These are phyloP conservation scores for Phanerodontia chrysosporium DNA, from an alignment of 768 basidiomycete genomes.

Conservation along the genomic window DNA sequence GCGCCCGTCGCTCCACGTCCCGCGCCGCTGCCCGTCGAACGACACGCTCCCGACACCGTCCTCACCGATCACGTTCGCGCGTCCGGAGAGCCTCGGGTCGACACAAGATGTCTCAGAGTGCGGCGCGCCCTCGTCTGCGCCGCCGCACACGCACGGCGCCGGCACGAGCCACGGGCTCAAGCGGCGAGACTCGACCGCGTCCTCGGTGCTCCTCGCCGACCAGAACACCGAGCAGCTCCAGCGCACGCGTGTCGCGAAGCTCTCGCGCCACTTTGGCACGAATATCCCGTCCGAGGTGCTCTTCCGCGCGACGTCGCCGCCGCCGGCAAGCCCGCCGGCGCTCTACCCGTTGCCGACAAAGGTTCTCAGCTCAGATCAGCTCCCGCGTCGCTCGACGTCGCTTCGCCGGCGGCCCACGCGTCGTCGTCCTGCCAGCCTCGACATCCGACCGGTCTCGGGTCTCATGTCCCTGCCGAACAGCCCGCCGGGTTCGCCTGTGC, in stretches of 20 bases:
- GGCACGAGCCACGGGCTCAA: not conserved
- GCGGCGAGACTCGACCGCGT: constrained; percentile 11
- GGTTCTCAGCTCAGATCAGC: not conserved
- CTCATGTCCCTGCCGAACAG: not conserved
- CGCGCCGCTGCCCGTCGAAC: not conserved
- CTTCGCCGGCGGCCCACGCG: constrained; percentile 2
- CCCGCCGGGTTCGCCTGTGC: not conserved
- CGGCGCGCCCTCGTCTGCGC: not conserved
- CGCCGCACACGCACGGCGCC: not conserved
- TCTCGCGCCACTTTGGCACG: constrained; percentile 35
- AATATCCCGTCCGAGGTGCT: constrained; percentile 34
- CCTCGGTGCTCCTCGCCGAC: constrained; percentile 14
- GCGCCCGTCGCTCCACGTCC: constrained; percentile 18
- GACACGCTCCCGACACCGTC: not conserved
- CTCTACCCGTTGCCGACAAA: not conserved
- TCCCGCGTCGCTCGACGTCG: constrained; percentile 7
- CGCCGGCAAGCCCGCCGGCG: not conserved
- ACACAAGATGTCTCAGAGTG: not conserved
- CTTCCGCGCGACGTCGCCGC: constrained; percentile 19
- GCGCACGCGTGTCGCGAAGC: constrained; percentile 32
- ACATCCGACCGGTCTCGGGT: not conserved
- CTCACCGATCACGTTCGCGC: constrained; percentile 17
- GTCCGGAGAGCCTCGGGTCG: not conserved
- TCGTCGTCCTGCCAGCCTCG: not conserved
- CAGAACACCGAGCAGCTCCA: constrained; percentile 22